Evolutionary conservation across 768 basidiomycete species (phyloP), one percentile per base, ranked within the genome.

Genomic region (Obba rivulosa): DNA sequence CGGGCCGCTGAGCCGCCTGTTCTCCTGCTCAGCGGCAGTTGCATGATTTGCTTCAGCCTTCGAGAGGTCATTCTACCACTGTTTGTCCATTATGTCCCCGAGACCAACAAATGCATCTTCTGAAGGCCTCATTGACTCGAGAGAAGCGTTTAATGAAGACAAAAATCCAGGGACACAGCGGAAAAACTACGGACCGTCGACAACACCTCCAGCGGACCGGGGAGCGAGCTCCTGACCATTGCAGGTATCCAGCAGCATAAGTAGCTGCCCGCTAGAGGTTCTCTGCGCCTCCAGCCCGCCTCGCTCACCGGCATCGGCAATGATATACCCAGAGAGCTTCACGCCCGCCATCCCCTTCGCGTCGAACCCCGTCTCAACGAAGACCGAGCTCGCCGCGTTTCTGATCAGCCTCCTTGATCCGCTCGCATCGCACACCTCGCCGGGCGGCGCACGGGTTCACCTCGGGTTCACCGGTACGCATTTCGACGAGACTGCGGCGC

Each of bases 401-500:
- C 73, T 85, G 24, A 66, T 67, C 41, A 72, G 66, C 50, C 69
- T 87, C 17, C 78, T 90, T 24, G 79, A 86, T 58, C 80, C 85
- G 1, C 72, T 88, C 17, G 81, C 73, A 0, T 60, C 75, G 1
- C 82, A 85, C 57, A 90, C 86, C 0, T 87, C 85, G 11, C 78
- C 81, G 1, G 83, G 85, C 45, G 85, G 87, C 13, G 79, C 86
- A 11, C 75, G 83, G 35, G 75, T 88, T 51, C 81, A 83, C 51
- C 70, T 87, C 3, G 83, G 83, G 3, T 72, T 79, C 70, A 76
- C 80, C 24, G 85, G 78, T 10, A 86, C 85, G 0, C 86, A 87
- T 58, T 87, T 78, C 61, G 85, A 88, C 61, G 80, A 85, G 44
- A 66, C 72, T 14, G 84, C 86, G 20, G 81, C 83, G 2, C 83